Evolutionary conservation across 345 rosid species (phyloP), one percentile per base, ranked within the genome.

Genomic region (Eucalyptus camaldulensis): DNA sequence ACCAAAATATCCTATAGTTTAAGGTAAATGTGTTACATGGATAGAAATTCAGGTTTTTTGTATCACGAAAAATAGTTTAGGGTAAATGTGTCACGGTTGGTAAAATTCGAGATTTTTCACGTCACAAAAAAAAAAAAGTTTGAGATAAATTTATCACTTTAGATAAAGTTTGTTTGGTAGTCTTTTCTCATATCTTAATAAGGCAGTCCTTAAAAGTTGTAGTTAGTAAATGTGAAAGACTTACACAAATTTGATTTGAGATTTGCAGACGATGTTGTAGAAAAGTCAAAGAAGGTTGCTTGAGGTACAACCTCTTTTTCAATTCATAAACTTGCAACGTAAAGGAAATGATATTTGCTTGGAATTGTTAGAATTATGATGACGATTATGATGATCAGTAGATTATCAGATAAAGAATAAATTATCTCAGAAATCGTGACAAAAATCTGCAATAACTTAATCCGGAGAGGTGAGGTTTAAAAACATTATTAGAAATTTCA

Each of bases 11-110:
- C 43, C 43, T 43, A 43, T 43, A 43, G 43, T 43, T 43, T 43
- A 43, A 43, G 43, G 43, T 43, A 43, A 43, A 43, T 43, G 43
- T 43, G 43, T 6, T 6, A 43, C 43, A 43, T 6, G 7, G 43
- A 43, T 43, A 43, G 43, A 43, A 43, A 43, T 43, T 43, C 43
- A 43, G 7, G 7, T 5, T 43, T 43, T 49, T 49, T 12, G 1
- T 49, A 12, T 49, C 14, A 49, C 5, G 13, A 49, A 49, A 49
- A 49, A 8, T 0, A 4, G 0, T 10, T 13, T 49, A 1, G 6
- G 49, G 5, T 49, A 49, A 49, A 49, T 49, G 1, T 49, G 5
- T 49, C 2, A 49, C 13, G 14, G 4, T 12, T 49, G 4, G 14
- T 5, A 49, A 49, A 49, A 0, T 49, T 47, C 2, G 5, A 5